Conservation (phyloP, 2,329 filamentous ascomycete species). For the Cercospora brassicicola region DNA sequence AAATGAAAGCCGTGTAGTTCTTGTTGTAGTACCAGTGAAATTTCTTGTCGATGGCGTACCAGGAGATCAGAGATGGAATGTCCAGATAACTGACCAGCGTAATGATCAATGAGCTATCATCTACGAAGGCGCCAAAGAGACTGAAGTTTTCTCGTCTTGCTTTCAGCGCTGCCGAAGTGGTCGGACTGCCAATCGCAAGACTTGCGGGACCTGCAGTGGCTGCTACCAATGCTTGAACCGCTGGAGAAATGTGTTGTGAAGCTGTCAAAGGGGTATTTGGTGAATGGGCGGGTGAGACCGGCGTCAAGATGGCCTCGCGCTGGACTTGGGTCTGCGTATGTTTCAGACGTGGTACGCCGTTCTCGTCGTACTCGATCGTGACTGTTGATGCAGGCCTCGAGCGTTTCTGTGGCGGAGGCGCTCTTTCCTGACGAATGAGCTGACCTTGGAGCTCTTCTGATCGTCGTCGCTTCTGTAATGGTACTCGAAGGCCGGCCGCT, state of each 20-base stretch:
- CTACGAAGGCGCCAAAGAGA: slow-evolving; percentile 38
- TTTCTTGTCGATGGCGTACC: slow-evolving; percentile 64
- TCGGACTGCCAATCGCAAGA: neutral
- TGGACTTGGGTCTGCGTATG: slow-evolving; percentile 1
- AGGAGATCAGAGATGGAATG: slow-evolving; percentile 58
- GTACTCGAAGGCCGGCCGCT: neutral
- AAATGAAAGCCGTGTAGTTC: slow-evolving; percentile 60
- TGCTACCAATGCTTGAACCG: neutral
- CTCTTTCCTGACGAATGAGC: neutral
- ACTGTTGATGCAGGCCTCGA: slow-evolving; percentile 23
- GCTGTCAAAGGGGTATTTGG: neutral
- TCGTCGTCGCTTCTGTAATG: neutral
- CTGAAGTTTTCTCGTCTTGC: slow-evolving; percentile 31
- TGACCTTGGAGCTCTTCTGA: neutral
- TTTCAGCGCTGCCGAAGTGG: neutral
- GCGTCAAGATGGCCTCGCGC: neutral
- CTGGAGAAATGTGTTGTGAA: neutral
- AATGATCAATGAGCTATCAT: slow-evolving; percentile 54
- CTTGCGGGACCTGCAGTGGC: neutral
- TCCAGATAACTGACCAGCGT: slow-evolving; percentile 57
- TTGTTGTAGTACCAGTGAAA: slow-evolving; percentile 63
- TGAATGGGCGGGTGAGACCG: neutral
- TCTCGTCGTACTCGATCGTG: slow-evolving; percentile 29
- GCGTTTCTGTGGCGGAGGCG: slow-evolving; percentile 1
- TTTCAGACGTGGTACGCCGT: slow-evolving; percentile 26